A percentile compares a stretch with the other conserved stretches of the same genome.
Conservation (phyloP, 2,329 filamentous ascomycete species). For the Nothophaeocryptopus gaeumannii region DNA sequence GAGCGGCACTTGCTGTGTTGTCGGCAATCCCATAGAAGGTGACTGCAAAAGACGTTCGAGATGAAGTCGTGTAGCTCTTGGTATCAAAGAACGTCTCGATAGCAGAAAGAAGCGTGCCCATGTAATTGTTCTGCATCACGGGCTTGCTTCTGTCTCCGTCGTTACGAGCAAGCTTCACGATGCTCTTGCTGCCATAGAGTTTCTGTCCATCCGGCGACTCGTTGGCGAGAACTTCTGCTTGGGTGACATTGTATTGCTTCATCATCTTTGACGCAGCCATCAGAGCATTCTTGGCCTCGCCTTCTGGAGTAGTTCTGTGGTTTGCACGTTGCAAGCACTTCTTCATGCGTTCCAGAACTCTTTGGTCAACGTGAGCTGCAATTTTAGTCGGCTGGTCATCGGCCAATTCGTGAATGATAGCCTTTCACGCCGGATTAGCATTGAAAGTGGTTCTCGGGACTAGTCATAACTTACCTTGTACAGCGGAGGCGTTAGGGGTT, state of each 20-base stretch:
- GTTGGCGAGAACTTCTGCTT: slow-evolving; percentile 19
- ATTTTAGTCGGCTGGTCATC: no score
- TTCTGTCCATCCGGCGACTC: slow-evolving; percentile 8
- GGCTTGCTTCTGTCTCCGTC: slow-evolving; percentile 14
- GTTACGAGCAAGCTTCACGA: slow-evolving; percentile 10
- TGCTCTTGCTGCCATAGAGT: slow-evolving; percentile 11
- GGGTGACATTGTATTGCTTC: slow-evolving; percentile 14
- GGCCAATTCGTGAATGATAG: no score
- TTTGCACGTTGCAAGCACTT: slow-evolving; percentile 15
- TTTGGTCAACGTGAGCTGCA: slow-evolving; percentile 8
- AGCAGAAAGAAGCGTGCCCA: no score
- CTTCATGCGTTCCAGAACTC: slow-evolving; percentile 13
- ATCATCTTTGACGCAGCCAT: slow-evolving; percentile 15
- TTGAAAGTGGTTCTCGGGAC: no score
- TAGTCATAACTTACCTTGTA: no score
- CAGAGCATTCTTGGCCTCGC: slow-evolving; percentile 12
- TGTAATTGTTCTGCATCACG: no score
- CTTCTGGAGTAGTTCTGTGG: slow-evolving; percentile 5
- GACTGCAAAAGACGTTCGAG: no score
- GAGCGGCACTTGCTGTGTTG: slow-evolving; percentile 26
- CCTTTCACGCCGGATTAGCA: no score
- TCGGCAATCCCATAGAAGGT: slow-evolving; percentile 28
- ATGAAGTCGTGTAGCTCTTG: no score
- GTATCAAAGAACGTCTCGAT: no score
- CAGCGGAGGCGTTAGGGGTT: no score